Conservation (phyloP, 2,329 filamentous ascomycete genomes). For the Colletotrichum paranaense region DNA sequence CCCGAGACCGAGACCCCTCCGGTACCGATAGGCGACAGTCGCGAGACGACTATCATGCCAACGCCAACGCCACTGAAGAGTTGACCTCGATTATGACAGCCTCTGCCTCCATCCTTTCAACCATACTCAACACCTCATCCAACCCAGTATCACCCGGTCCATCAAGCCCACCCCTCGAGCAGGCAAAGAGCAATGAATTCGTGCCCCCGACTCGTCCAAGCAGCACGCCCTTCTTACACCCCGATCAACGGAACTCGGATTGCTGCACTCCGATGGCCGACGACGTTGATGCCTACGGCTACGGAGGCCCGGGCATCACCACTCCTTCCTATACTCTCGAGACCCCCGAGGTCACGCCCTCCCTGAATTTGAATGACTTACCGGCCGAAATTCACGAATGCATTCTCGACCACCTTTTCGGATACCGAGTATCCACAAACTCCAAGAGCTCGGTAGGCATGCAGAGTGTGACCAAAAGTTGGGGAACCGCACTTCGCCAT, state of each 20-base stretch:
- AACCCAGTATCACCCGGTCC: conserved; percentile 67
- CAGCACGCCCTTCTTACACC: conserved; percentile 70
- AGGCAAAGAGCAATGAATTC: conserved; percentile 58
- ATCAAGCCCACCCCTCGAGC: conserved; percentile 62
- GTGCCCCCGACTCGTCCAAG: conserved; percentile 65
- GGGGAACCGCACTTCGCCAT: conserved; percentile 74
- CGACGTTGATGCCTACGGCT: conserved; percentile 42
- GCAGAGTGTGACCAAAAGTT: conserved; percentile 65
- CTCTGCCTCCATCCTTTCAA: conserved; percentile 50
- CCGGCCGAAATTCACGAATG: conserved; percentile 79
- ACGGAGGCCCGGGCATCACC: conserved; percentile 42
- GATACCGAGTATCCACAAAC: conserved; percentile 72
- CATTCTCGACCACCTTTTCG: conserved; percentile 78
- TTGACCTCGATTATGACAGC: conserved; percentile 50
- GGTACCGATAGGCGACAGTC: conserved; percentile 32
- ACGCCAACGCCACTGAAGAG: conserved; percentile 40
- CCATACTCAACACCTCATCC: conserved; percentile 55
- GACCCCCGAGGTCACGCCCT: conserved; percentile 29
- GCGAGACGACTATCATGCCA: conserved; percentile 35
- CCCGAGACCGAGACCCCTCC: conserved; percentile 26
- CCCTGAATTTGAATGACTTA: conserved; percentile 58
- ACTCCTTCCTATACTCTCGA: conserved; percentile 34
- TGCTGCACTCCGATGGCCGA: conserved; percentile 47
- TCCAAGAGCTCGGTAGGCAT: conserved; percentile 66
- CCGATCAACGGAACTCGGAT: conserved; percentile 59